Conservation (phyloP, 2,329 filamentous ascomycete species). For the Sclerotinia glacialis region DNA sequence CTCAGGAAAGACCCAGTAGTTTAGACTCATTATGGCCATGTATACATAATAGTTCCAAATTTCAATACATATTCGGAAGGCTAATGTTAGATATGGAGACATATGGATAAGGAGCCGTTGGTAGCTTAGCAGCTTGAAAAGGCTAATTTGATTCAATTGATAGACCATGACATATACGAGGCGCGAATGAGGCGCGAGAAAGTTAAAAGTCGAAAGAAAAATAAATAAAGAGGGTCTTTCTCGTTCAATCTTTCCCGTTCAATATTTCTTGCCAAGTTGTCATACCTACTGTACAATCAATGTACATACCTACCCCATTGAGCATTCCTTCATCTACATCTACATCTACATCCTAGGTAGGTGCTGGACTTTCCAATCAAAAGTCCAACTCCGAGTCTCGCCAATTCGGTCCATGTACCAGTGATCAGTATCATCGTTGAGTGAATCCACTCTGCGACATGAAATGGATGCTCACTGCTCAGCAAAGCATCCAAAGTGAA, state of each 20-base stretch:
- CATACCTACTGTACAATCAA: no score
- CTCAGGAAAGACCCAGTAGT: slow-evolving; percentile 3
- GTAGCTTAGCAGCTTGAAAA: neutral
- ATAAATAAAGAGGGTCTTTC: neutral
- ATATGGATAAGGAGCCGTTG: neutral
- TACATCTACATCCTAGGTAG: no score
- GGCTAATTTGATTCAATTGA: neutral
- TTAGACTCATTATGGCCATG: neutral
- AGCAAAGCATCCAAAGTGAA: slow-evolving; percentile 6
- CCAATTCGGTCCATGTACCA: slow-evolving; percentile 1
- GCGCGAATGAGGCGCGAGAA: slow-evolving; percentile 1
- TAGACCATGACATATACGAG: neutral
- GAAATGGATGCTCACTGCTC: neutral
- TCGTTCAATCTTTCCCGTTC: no score
- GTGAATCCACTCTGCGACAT: slow-evolving; percentile 7
- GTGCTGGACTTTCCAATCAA: neutral
- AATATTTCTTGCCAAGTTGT: no score
- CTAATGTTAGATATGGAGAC: slow-evolving; percentile 7
- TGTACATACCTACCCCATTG: neutral
- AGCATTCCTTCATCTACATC: neutral
- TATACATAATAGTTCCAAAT: slow-evolving; percentile 8
- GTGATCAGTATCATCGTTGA: neutral
- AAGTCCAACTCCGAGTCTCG: neutral
- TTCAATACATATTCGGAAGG: slow-evolving; percentile 2
- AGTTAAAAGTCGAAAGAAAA: neutral